Base-by-base conservation (phyloP, 176 grass and related monocot species). In the Thinopyrum elongatum region DNA sequence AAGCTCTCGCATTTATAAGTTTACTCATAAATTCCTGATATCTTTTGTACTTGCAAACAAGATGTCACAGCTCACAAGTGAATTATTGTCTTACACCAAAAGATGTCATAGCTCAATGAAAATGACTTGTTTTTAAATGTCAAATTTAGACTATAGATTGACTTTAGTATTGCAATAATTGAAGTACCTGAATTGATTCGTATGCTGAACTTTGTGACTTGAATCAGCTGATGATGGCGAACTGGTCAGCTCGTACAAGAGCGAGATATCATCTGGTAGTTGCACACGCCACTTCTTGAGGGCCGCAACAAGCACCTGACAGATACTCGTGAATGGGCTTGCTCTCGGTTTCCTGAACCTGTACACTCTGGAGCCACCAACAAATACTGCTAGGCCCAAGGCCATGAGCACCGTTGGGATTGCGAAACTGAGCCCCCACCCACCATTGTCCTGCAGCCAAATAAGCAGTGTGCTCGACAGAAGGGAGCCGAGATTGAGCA, bases 401-500 rank as follows among this genome's bases (percentile, higher is more conserved):
- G 86, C 38, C 59, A 90, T 83, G 28, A 87, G 80, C 21, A 73
- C 23, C 25, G 75, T 35, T 4, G 88, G 82, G 41, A 90, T 83
- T 0, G 69, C 75, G 63, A 77, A 93, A 21, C 88, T 77, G 14
- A 93, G 14, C 1, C 72, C 83, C 82, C 91, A 93, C 2, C 82
- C 49, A 47, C 79, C 58, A 4, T 93, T 83, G 19, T 93, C 82
- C 70, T 93, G 88, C 64, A 88, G 65, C 91, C 91, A 93, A 49
- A 93, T 86, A n/a, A 93, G 61, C 2, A 85, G 29, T 6, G 85
- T 90, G 31, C 88, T 61, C 1, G 88, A 93, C 2, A 90, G 57
- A 7, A 90, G 66, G 26, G 82, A 63, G 23, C 88, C 80, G 8
- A 60, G 58, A 63, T 31, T 88, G 74, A 88, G 27, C 28, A 80